Evolutionary conservation across 441 rosid genomes (phyloP), one percentile per base, ranked within the genome.

Genomic region (Adansonia rubrostipa): DNA sequence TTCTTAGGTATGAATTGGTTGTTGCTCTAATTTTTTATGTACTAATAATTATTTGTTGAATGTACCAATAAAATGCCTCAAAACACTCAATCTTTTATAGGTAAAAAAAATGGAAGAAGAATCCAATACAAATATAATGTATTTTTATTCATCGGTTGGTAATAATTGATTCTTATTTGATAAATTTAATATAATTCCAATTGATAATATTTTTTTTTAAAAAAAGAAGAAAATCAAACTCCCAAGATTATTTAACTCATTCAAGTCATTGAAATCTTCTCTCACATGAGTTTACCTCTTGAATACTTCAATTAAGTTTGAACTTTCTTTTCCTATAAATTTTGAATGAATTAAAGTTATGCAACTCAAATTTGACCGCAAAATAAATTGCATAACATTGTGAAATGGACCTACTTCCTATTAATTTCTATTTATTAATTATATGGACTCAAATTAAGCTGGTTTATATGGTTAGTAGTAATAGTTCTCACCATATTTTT

Each of bases 341-440:
- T 24, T 28, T 50, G 14, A 50, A 71, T 50, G 42, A n/a, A 5
- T 20, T 20, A 40, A 65, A 65, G 50, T 3, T 51, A 10, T n/a
- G 51, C 45, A 15, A 50, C 61, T 24, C 20, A 71, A 71, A 51
- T 6, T 50, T 51, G 17, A 51, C 51, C 28, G 45, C 45, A 14
- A 28, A 24, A 71, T 50, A 69, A 20, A 20, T 22, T 45, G 56
- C 58, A 65, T 68, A 68, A 28, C 24, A 11, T 50, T 13, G 20
- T 65, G 24, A 65, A 80, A 28, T 50, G 76, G 79, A 73, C 82
- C 79, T 20, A 82, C 61, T 9, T 6, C 70, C 63, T 50, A 51
- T 75, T 17, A 48, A 62, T 78, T 28, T 28, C 36, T 28, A 28
- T 28, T 28, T 28, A 28, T 28, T 28, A 28, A 28, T 28, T 28